A percentile compares a stretch with the other conserved stretches of the same genome.
These are phyloP conservation scores for Neurospora sp. DNA, from an alignment of 495 filamentous ascomycete species.

Conservation along the genomic window DNA sequence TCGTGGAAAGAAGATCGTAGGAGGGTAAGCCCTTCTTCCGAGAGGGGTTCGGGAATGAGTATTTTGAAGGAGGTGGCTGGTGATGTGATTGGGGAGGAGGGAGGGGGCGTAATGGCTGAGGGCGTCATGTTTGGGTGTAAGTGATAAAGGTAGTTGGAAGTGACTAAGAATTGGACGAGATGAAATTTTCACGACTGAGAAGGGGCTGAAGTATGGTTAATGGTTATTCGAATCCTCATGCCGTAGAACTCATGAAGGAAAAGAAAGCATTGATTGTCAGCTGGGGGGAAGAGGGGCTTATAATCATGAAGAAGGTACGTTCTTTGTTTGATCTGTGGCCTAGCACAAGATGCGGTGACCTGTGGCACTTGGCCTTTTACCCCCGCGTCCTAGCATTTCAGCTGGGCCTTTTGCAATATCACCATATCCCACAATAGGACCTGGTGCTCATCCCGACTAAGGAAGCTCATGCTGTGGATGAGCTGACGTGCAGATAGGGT, in stretches of 20 bases:
- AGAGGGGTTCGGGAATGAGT: slow-evolving; percentile 63
- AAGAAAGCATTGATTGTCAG: not conserved
- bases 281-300: not conserved
- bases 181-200: not conserved
- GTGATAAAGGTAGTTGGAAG: not conserved
- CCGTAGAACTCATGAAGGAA: not conserved
- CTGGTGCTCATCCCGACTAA: not conserved
- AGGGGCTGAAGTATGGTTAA: not conserved
- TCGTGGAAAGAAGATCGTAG: slow-evolving; percentile 43
- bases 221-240: not conserved
- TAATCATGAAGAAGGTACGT: not conserved
- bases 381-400: not conserved
- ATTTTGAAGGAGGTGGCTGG: slow-evolving; percentile 37
- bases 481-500: not conserved
- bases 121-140: slow-evolving; percentile 22
- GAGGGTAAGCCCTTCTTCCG: slow-evolving; percentile 57
- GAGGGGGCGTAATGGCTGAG: slow-evolving; percentile 15
- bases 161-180: not conserved
- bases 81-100: slow-evolving; percentile 4
- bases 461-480: not conserved
- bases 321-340: not conserved
- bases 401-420: not conserved
- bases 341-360: not conserved
- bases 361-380: not conserved
- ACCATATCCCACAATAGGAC: not conserved